These are phyloP conservation scores for Bruguiera parviflora DNA, from an alignment of 345 rosid genomes.

Conservation along the genomic window DNA sequence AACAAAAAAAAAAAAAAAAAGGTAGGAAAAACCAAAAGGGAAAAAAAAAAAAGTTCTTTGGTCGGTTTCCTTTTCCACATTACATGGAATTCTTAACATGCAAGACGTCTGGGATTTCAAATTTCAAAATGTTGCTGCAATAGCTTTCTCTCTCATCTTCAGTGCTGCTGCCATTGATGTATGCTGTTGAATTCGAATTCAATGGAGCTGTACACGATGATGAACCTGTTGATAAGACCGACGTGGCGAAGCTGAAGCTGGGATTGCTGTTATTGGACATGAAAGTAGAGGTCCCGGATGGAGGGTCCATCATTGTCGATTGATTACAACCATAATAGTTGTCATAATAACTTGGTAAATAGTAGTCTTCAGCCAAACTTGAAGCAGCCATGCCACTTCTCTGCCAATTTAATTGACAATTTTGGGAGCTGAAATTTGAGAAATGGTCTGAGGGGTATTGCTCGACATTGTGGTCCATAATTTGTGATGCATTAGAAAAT, in stretches of 20 bases:
- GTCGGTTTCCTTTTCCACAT: conserved; percentile 9
- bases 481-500: conserved; percentile 30
- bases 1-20: background rate
- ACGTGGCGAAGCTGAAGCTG: conserved; percentile 37
- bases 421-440: conserved; percentile 4
- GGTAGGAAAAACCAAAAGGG: no score
- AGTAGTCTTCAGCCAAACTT: conserved; percentile 28
- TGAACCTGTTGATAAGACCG: conserved; percentile 59
- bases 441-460: conserved; percentile 20
- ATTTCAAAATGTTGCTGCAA: conserved; percentile 55
- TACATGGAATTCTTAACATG: conserved; percentile 58
- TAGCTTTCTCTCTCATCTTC: conserved; percentile 83
- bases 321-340: conserved; percentile 7
- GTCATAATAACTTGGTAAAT: background rate
- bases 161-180: conserved; percentile 41
- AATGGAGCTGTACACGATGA: conserved; percentile 60
- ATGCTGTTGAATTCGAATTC: conserved; percentile 52
- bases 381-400: conserved; percentile 21
- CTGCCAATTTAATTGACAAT: conserved; percentile 10
- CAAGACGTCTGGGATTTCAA: conserved; percentile 56
- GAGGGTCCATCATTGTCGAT: conserved; percentile 32
- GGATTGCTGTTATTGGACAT: conserved; percentile 29
- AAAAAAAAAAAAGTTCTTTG: background rate
- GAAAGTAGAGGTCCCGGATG: conserved; percentile 27
- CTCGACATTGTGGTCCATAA: conserved; percentile 19